A percentile compares a stretch with the other conserved stretches of the same genome.
phyloP scores from a whole-genome alignment of 352 stramenopile genomes.

The Pythium oligandrum region DNA sequence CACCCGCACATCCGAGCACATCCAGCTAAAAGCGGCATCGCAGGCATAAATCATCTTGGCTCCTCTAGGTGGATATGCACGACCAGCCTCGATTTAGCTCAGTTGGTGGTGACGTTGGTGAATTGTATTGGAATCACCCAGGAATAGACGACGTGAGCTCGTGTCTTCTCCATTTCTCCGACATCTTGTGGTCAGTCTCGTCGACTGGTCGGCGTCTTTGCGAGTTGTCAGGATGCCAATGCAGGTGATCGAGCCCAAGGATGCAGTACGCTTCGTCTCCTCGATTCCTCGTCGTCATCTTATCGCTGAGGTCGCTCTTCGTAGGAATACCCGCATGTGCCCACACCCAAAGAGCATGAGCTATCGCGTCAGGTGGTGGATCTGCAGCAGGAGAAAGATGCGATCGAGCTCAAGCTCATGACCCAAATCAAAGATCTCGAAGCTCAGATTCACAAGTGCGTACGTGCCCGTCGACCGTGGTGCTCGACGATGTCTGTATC shows the following conservation, averaged over 20 bases:
- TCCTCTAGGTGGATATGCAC: too few species aligned
- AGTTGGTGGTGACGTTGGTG: background rate
- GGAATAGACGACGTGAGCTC: background rate
- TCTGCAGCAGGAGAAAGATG: constrained; percentile 65
- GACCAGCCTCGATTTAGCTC: too few species aligned
- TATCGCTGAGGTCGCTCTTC: background rate
- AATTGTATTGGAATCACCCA: constrained; percentile 1
- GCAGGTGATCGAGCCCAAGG: constrained; percentile 25
- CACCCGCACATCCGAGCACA: too few species aligned
- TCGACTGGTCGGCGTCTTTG: too few species aligned
- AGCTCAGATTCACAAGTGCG: constrained; percentile 62
- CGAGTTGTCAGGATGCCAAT: constrained; percentile 5
- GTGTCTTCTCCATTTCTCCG: too few species aligned
- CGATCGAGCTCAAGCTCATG: constrained; percentile 50
- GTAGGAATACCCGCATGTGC: constrained; percentile 65
- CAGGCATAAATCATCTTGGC: too few species aligned
- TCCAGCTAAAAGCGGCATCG: too few species aligned
- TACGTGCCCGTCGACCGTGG: constrained; percentile 6
- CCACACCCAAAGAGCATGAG: constrained; percentile 69
- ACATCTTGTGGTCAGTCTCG: too few species aligned
- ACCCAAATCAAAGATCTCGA: constrained; percentile 65
- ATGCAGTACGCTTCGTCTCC: constrained; percentile 22
- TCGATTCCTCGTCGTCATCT: too few species aligned
- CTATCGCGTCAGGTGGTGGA: constrained; percentile 60
- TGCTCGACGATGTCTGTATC: background rate